A percentile compares a stretch with the other conserved stretches of the same genome.
Evolutionary conservation across 441 rosid species (phyloP).

Genomic region (Raphanus hybrid): DNA sequence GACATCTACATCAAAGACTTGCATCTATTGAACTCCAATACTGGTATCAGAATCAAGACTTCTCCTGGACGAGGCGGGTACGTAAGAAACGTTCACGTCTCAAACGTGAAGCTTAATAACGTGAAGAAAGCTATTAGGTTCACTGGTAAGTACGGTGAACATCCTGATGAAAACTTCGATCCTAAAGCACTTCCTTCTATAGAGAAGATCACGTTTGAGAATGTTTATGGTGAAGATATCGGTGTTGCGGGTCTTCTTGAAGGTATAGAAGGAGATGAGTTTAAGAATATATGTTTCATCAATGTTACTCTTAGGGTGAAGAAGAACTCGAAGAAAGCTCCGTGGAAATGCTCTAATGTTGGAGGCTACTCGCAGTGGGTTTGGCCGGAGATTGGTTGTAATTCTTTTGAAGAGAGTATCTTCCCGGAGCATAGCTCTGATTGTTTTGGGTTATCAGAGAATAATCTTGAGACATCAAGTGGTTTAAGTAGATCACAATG

Average conservation of each 20-base stretch:
- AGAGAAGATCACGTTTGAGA: slow-evolving; percentile 69
- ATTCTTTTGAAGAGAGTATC: slow-evolving; percentile 58
- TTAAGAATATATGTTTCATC: slow-evolving; percentile 70
- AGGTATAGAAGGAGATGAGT: slow-evolving; percentile 79
- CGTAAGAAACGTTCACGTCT: slow-evolving; percentile 32
- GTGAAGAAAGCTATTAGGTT: slow-evolving; percentile 72
- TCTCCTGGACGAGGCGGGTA: slow-evolving; percentile 82
- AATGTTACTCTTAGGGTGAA: slow-evolving; percentile 57
- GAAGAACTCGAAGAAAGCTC: slow-evolving; percentile 49
- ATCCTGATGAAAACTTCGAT: slow-evolving; percentile 82
- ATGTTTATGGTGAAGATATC: slow-evolving; percentile 68
- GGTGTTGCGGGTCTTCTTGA: slow-evolving; percentile 75
- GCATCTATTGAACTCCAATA: slow-evolving; percentile 61
- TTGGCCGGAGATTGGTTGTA: slow-evolving; percentile 67
- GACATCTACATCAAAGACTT: slow-evolving; percentile 63
- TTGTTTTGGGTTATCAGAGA: slow-evolving; percentile 62
- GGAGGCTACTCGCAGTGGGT: slow-evolving; percentile 81
- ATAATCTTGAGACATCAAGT: slow-evolving; percentile 40
- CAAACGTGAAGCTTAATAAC: slow-evolving; percentile 63
- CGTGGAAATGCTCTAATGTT: slow-evolving; percentile 83
- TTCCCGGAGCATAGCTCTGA: slow-evolving; percentile 64
- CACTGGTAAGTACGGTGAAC: slow-evolving; percentile 78
- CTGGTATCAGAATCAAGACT: slow-evolving; percentile 58
- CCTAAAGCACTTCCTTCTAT: slow-evolving; percentile 74
- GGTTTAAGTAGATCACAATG: slow-evolving; percentile 46